Evolutionary conservation across 768 basidiomycete species (phyloP), one percentile per base, ranked within the genome.

Genomic region (Sarcodon aspratus): DNA sequence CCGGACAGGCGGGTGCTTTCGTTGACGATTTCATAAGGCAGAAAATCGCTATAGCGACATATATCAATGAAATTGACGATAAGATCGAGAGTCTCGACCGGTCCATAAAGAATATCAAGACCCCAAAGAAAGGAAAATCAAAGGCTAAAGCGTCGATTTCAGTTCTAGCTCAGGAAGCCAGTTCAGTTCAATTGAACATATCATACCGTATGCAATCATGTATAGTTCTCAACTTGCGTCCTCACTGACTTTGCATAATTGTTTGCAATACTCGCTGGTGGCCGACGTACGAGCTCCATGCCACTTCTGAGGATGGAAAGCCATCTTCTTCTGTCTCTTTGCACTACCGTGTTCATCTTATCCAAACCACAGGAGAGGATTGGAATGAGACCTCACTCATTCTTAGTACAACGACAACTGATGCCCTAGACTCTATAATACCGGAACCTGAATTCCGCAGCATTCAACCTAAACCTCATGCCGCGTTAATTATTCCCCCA

Each of bases 211-310:
- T 33, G 74, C 38, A n/a, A 7, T 61, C 5, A 32, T 31, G 17
- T 33, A 33, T 11, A 18, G 9, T 36, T 3, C 7, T 17, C n/a
- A 45, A 31, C 10, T 21, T 33, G 18, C 33, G 9, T 11, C 38
- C 11, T 10, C 2, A 12, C 45, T 49, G n/a, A n/a, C n/a, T 18
- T 21, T 15, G 36, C 38, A n/a, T 13, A 79, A 80, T 78, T 45
- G 79, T 82, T 12, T 64, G 59, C 43, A 61, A 71, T 33, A 74
- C 72, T 1, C 59, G 59, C 21, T 82, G 79, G 79, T 58, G 59
- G n/a, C 74, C 79, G 2, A 69, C 68, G 3, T 82, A 82, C 54
- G 80, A 82, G 52, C 67, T 83, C 0, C 73, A 78, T 50, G 77
- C 78, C 2, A 74, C 70, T n/a, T 55, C 15, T 59, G 69, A 47